phyloP scores from a whole-genome alignment of 1,139 yeast species.

The Candida tetrigidarum region DNA sequence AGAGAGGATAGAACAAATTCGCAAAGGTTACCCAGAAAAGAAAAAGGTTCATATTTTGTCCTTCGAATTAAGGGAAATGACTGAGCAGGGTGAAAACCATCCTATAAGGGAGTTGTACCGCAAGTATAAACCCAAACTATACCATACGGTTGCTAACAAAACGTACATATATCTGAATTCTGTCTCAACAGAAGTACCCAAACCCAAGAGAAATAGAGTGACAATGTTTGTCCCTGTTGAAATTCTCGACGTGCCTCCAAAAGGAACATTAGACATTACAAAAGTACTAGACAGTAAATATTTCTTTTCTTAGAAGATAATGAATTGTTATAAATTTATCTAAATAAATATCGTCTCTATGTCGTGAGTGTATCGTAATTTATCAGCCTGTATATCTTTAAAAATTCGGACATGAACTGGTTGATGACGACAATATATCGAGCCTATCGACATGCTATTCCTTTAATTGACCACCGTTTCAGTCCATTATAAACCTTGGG shows the following conservation, averaged over 20 bases:
- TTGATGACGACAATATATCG: too few relatives aligned
- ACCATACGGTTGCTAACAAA: conserved; percentile 16
- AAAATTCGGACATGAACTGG: too few relatives aligned
- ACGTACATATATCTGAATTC: conserved; percentile 4
- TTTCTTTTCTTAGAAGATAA: conserved; percentile 46
- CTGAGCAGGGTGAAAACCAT: conserved; percentile 9
- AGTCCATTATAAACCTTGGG: conserved; percentile 4
- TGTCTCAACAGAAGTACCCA: neutral
- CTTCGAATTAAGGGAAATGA: conserved; percentile 19
- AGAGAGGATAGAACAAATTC: conserved; percentile 15
- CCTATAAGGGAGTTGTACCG: conserved; percentile 19
- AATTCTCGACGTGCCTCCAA: conserved; percentile 32
- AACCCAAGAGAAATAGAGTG: conserved; percentile 1
- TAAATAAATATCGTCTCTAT: too few relatives aligned
- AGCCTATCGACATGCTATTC: too few relatives aligned
- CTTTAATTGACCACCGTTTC: too few relatives aligned
- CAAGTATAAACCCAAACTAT: conserved; percentile 26
- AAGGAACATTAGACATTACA: conserved; percentile 37
- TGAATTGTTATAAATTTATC: too few relatives aligned
- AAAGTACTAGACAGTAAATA: conserved; percentile 37
- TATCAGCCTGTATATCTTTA: too few relatives aligned
- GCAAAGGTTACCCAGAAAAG: conserved; percentile 18
- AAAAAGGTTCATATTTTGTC: conserved; percentile 19
- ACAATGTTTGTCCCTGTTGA: conserved; percentile 31
- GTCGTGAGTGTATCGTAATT: too few relatives aligned